phyloP scores from a whole-genome alignment of 352 stramenopile genomes.

The Phytopythium mirpurense region DNA sequence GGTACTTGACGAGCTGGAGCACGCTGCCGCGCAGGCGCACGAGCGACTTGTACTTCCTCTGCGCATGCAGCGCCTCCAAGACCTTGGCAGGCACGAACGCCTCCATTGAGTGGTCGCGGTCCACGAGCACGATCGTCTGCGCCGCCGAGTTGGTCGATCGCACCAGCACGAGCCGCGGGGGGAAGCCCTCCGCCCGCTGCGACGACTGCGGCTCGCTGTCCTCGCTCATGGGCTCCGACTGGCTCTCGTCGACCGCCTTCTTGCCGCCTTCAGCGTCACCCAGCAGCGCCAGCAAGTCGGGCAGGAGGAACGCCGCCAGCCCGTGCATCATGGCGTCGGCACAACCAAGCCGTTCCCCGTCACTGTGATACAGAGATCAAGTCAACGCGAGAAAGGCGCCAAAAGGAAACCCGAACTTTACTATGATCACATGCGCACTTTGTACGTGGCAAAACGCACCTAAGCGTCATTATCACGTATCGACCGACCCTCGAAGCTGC shows the following conservation, averaged over 20 bases:
- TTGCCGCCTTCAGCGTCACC: constrained; percentile 1
- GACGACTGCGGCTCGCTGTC: constrained; percentile 46
- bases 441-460: too few species aligned
- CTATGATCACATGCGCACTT: background rate
- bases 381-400: background rate
- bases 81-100: constrained; percentile 40
- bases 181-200: background rate
- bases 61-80: constrained; percentile 11
- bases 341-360: background rate
- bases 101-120: constrained; percentile 36
- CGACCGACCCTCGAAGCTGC: too few species aligned
- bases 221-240: constrained; percentile 37
- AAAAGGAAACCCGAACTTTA: background rate
- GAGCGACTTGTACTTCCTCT: constrained; percentile 28
- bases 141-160: constrained; percentile 30
- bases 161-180: constrained; percentile 48
- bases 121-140: constrained; percentile 43
- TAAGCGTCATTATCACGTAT: too few species aligned
- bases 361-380: background rate
- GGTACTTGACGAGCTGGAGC: constrained; percentile 53
- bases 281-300: constrained; percentile 50
- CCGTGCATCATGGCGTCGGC: constrained; percentile 1
- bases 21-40: constrained; percentile 40
- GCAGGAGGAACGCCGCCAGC: constrained; percentile 41
- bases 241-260: constrained; percentile 23